Base-by-base conservation (phyloP, 108 stramenopile species). In the Schizochytrium sp. region DNA sequence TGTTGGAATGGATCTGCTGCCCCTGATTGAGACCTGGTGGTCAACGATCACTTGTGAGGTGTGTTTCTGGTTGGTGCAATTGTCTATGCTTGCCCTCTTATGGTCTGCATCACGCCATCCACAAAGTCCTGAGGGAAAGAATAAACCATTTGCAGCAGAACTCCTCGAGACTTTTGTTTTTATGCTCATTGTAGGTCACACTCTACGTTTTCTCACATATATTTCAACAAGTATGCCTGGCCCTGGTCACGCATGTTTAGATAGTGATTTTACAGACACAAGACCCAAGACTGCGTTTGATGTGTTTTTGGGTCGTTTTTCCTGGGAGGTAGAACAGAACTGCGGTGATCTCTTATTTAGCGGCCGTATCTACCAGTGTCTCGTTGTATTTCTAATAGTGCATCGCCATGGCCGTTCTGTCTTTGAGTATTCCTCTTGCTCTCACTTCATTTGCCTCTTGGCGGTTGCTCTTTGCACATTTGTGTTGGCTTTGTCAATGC, bases 281-380 rank as follows among this genome's bases (percentile, higher is more conserved):
- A 38, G 64, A 7, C 64, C 64, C 0, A 69, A 69, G 2, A 69
- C 64, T 1, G 42, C 15, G 12, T 13, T 69, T 38, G 64, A 69
- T 38, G 44, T 69, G 5, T 69, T 69, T 44, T 8, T 69, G 19
- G 44, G 42, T 38, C 12, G 64, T 38, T 44, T 69, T 8, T 44
- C 64, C 10, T 69, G 64, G 64, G 42, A 44, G 10, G 64, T 69
- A 38, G 64, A 69, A 15, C 42, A 8, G 42, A 69, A 69, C 44
- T 69, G 64, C 28, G 64, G 64, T 7, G 64, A 69, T 15, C 64
- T 69, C 64, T 44, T 69, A 0, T 69, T 69, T 15, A 69, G 64
- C 28, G 64, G 64, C 19, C 64, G 64, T 44, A 15, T 69, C 64
- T 69, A 44, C 64, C 64, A 69, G 28, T 38, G 42, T 15, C 42